Conservation (phyloP, 1,284 basidiomycete genomes). For the Irpex lacteus region DNA sequence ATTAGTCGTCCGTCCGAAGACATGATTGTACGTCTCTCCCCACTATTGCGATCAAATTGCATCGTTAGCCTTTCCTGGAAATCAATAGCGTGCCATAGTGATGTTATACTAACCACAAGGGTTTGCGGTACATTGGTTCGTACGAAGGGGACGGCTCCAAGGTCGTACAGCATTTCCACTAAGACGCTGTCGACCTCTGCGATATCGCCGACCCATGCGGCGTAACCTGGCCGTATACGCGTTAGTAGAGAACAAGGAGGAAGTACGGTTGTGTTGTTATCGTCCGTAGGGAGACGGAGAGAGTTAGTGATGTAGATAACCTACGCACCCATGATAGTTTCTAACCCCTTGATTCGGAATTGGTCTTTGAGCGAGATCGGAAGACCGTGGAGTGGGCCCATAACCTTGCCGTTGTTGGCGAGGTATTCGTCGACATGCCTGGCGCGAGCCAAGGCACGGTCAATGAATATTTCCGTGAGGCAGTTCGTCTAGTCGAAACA, state of each 20-base stretch:
- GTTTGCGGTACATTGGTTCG: slow-evolving; percentile 62
- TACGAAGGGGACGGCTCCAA: slow-evolving; percentile 68
- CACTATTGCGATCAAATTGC: slow-evolving; percentile 25
- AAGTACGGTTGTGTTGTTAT: background rate
- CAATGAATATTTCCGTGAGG: slow-evolving; percentile 52
- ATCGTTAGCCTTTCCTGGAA: background rate
- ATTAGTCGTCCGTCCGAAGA: slow-evolving; percentile 73
- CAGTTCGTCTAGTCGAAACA: slow-evolving; percentile 43
- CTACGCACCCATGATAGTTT: slow-evolving; percentile 46
- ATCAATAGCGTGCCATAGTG: background rate
- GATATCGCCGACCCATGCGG: slow-evolving; percentile 58
- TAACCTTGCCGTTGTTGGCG: slow-evolving; percentile 39
- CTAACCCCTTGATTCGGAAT: slow-evolving; percentile 48
- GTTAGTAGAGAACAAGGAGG: background rate
- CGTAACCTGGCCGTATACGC: slow-evolving; percentile 50
- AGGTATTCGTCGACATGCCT: slow-evolving; percentile 48
- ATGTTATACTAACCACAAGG: slow-evolving; percentile 30
- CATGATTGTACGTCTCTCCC: slow-evolving; percentile 39
- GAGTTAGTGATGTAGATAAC: background rate
- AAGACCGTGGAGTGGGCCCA: slow-evolving; percentile 62
- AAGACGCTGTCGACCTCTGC: slow-evolving; percentile 53
- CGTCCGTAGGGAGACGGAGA: background rate
- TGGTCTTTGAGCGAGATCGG: slow-evolving; percentile 65
- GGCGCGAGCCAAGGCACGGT: slow-evolving; percentile 51
- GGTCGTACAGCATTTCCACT: slow-evolving; percentile 55